Evolutionary conservation across 805 yeast genomes (phyloP), one percentile per base, ranked within the genome.

Genomic region (Candida patagonica): DNA sequence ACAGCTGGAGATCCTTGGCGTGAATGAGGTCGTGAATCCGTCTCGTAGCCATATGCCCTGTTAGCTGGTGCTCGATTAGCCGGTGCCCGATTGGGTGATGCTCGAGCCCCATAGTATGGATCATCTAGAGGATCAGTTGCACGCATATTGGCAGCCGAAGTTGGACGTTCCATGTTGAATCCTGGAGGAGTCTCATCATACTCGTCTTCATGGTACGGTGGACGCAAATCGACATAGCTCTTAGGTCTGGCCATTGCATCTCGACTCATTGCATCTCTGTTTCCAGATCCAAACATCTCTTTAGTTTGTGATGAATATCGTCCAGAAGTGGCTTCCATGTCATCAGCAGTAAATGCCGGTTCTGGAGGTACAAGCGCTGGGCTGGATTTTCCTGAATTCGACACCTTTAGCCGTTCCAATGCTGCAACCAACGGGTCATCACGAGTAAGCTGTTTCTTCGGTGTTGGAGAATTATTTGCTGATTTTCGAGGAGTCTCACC

Each of bases 341-440:
- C 73, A 61, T 38, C 68, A 9, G 62, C 50, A 2, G 61, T 57
- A 30, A 51, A 48, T 6, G 59, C 61, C 20, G 55, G 57, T 15
- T 54, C 47, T 16, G 62, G 62, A 8, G 60, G 53, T 8, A 43
- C 51, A 19, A 56, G 48, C 13, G 44, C 39, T 7, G 31, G 31
- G 6, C 20, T 29, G 24, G 31, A n/a, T 26, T 32, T n/a, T 4
- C 29, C 19, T 13, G 39, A 16, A 17, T 29, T 22, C 21, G 34
- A 20, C 25, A 48, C 37, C 49, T 61, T 62, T 34, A 65, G 52
- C 10, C 66, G 68, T 42, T 70, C 73, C 38, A 75, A 55, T 1
- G 78, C 78, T 2, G 75, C 73, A 25, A 74, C 67, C 32, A 76
- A 55, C 6, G 79, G 79, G 48, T 75, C 78, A n/a, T 47, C 48